phyloP scores from a whole-genome alignment of 2,329 filamentous ascomycete species.

The Calonectria montana region DNA sequence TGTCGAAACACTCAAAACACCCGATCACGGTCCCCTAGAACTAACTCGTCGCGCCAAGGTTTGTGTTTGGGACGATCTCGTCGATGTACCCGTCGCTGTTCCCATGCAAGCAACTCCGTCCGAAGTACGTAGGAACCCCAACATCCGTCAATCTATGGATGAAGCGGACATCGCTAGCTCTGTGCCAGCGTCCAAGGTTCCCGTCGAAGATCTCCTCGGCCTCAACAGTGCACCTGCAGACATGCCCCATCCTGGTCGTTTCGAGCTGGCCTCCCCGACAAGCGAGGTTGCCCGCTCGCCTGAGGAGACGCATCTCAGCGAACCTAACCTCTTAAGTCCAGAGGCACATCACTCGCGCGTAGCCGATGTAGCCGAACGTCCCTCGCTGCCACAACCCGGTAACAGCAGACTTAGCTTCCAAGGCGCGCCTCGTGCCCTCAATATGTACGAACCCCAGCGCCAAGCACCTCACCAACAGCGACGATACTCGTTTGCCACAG shows the following conservation, averaged over 20 bases:
- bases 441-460: constrained; percentile 58
- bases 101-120: constrained; percentile 86
- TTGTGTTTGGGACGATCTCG: constrained; percentile 97
- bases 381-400: constrained; percentile 31
- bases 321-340: constrained; percentile 33
- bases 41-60: constrained; percentile 90
- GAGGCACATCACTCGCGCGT: constrained; percentile 28
- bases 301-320: constrained; percentile 44
- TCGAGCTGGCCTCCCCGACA: constrained; percentile 69
- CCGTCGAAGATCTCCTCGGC: constrained; percentile 76
- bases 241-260: constrained; percentile 80
- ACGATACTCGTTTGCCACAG: constrained; percentile 65
- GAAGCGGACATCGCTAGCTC: constrained; percentile 86
- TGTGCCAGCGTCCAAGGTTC: constrained; percentile 45
- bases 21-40: constrained; percentile 93
- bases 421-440: constrained; percentile 53
- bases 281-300: constrained; percentile 55
- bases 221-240: constrained; percentile 71
- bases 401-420: constrained; percentile 52
- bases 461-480: constrained; percentile 59
- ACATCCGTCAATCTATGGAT: constrained; percentile 65
- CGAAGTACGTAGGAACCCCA: constrained; percentile 79
- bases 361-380: constrained; percentile 36
- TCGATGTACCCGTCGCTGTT: constrained; percentile 94
- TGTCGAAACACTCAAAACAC: constrained; percentile 93